These are phyloP conservation scores for Heterobasidion occidentale DNA, from an alignment of 1,284 basidiomycete genomes.

Conservation along the genomic window DNA sequence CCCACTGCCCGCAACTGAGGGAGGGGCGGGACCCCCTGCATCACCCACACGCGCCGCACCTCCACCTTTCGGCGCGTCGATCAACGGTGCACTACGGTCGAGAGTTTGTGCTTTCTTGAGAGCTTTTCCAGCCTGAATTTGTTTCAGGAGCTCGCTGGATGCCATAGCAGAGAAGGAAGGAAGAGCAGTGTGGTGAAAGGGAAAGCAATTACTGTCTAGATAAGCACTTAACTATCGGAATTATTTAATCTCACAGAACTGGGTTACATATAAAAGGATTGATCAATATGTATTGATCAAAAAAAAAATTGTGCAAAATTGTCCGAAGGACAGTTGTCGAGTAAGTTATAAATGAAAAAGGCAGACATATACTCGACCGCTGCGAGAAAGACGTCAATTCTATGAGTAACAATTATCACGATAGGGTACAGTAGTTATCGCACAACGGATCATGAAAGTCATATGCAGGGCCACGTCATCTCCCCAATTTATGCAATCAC, in stretches of 20 bases:
- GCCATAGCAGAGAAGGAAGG: slow-evolving; percentile 39
- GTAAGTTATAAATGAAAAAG: too few species aligned
- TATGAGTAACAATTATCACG: too few species aligned
- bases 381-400: too few species aligned
- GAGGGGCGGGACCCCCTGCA: slow-evolving; percentile 24
- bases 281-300: too few species aligned
- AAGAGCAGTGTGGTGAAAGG: neutral
- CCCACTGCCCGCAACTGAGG: slow-evolving; percentile 24
- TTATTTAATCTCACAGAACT: too few species aligned
- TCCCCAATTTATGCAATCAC: neutral
- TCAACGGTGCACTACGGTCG: slow-evolving; percentile 69
- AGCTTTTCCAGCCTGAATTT: slow-evolving; percentile 73
- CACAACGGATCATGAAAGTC: too few species aligned
- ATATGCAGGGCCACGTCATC: too few species aligned
- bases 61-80: slow-evolving; percentile 46
- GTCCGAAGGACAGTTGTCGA: too few species aligned
- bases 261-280: too few species aligned
- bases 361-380: too few species aligned
- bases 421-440: too few species aligned
- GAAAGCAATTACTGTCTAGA: neutral
- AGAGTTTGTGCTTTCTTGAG: slow-evolving; percentile 78
- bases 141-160: slow-evolving; percentile 60
- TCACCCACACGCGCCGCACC: slow-evolving; percentile 19
- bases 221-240: neutral
- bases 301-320: too few species aligned